phyloP scores from a whole-genome alignment of 345 rosid species.

The Salix suchowensis region DNA sequence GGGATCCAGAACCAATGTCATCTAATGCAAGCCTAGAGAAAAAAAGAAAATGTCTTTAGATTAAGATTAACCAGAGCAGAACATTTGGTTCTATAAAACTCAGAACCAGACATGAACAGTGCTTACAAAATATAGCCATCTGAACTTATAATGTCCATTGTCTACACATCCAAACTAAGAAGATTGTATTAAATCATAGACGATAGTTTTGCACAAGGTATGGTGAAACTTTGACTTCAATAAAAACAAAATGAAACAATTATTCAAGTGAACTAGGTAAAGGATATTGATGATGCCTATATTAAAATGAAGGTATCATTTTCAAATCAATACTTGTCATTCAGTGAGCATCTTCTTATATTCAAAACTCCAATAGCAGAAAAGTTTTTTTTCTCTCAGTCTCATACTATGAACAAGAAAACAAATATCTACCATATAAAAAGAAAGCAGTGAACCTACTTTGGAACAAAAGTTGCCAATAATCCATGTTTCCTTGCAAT shows the following conservation, averaged over 20 bases:
- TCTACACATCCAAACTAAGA: neutral
- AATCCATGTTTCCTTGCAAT: conserved; percentile 78
- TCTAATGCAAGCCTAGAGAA: conserved; percentile 61
- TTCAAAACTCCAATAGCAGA: neutral
- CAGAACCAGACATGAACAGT: neutral
- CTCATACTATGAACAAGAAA: neutral
- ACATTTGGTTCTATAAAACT: neutral
- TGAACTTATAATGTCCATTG: neutral
- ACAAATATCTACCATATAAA: neutral
- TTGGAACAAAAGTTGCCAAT: conserved; percentile 84
- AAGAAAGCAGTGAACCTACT: conserved; percentile 44
- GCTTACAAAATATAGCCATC: neutral
- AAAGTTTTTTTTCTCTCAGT: neutral
- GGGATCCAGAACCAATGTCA: conserved; percentile 94
- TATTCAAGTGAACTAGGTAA: neutral
- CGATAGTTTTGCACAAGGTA: neutral
- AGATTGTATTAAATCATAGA: neutral
- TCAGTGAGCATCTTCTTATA: neutral
- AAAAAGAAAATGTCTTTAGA: neutral
- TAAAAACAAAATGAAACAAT: neutral
- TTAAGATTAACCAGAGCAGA: neutral
- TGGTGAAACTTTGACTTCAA: no score
- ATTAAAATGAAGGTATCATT: neutral
- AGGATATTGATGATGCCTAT: neutral
- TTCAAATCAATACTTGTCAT: neutral